phyloP scores from a whole-genome alignment of 1,284 basidiomycete genomes.

The Trichosporon inkin region DNA sequence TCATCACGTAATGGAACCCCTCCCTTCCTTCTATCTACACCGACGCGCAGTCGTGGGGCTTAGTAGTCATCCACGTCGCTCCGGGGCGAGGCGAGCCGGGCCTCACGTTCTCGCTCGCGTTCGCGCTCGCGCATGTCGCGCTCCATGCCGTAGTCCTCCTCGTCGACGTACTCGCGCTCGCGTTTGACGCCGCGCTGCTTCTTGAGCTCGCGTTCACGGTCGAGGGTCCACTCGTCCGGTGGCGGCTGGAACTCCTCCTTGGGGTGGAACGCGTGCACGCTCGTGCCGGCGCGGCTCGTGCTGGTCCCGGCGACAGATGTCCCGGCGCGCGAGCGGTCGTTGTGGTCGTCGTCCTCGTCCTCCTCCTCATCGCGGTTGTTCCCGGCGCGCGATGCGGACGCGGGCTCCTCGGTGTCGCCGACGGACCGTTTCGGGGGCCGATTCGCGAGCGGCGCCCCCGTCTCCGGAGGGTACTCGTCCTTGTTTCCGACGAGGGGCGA shows the following conservation, averaged over 20 bases:
- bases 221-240: slow-evolving; percentile 1
- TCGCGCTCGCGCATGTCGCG: not conserved
- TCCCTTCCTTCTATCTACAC: not conserved
- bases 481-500: slow-evolving; percentile 19
- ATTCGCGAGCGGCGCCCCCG: slow-evolving; percentile 10
- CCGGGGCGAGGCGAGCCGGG: not conserved
- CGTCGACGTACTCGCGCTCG: slow-evolving; percentile 5
- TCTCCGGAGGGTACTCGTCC: slow-evolving; percentile 13
- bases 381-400: not conserved
- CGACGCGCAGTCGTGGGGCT: not conserved
- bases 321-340: not conserved
- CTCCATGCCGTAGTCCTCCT: slow-evolving; percentile 13
- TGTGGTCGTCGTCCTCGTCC: not conserved
- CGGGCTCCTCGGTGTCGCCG: not conserved
- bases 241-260: slow-evolving; percentile 6
- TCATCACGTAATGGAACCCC: not conserved
- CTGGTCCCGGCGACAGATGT: not conserved
- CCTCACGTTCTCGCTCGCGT: no score
- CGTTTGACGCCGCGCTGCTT: not conserved
- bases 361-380: not conserved
- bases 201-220: not conserved
- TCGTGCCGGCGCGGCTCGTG: not conserved
- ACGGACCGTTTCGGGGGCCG: not conserved
- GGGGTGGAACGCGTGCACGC: not conserved
- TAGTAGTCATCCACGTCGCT: not conserved